Conservation (phyloP, 2,329 filamentous ascomycete species). For the Sporothrix pseudoabietina region DNA sequence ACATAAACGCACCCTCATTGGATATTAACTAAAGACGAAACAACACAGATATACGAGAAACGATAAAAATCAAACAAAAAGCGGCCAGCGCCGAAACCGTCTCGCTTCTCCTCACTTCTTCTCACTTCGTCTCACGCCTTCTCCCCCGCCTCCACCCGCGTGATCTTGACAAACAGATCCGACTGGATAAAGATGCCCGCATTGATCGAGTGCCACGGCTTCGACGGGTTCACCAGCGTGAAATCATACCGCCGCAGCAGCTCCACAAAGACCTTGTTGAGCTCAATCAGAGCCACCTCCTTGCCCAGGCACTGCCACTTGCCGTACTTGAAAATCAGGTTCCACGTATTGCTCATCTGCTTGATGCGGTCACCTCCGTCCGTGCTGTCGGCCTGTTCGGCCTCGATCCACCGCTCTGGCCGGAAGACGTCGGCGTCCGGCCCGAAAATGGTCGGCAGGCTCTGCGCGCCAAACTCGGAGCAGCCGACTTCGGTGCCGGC, state of each 20-base stretch:
- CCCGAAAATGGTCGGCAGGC: conserved; percentile 44
- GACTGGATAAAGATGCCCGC: conserved; percentile 41
- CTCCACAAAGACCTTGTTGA: conserved; percentile 43
- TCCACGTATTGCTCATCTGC: conserved; percentile 39
- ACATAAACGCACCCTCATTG: background rate
- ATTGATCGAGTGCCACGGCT: conserved; percentile 37
- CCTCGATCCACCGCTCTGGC: conserved; percentile 51
- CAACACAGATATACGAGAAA: background rate
- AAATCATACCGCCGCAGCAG: conserved; percentile 38
- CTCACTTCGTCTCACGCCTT: background rate
- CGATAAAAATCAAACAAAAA: background rate
- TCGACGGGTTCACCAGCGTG: conserved; percentile 36
- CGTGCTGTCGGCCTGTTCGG: conserved; percentile 30
- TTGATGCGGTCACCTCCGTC: conserved; percentile 24
- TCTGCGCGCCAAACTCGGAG: conserved; percentile 47
- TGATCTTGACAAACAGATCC: conserved; percentile 38
- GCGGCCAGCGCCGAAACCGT: background rate
- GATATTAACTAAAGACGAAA: background rate
- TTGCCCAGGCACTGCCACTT: conserved; percentile 48
- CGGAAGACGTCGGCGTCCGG: conserved; percentile 47
- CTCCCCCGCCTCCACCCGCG: conserved; percentile 27
- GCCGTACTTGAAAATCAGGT: conserved; percentile 47
- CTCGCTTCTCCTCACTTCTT: background rate
- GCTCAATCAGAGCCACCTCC: conserved; percentile 48
- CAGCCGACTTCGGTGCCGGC: conserved; percentile 51